Conservation (phyloP, 257 asterid species). For the Haberlea rhodopensis region DNA sequence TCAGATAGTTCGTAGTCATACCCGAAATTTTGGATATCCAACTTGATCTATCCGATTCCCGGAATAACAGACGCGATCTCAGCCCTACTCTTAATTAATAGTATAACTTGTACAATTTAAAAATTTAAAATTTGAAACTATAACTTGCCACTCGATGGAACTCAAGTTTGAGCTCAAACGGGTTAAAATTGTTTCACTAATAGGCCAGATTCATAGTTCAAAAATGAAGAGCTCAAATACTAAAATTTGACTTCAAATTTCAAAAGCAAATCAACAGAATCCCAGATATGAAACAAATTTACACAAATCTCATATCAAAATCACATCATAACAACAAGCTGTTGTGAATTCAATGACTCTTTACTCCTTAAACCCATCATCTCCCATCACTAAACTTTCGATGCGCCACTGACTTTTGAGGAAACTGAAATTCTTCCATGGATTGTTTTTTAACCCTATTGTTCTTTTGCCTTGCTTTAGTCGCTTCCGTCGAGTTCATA, state of each 20-base stretch:
- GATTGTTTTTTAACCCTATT: slow-evolving; percentile 54
- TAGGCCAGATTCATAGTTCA: too few relatives aligned
- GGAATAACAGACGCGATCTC: too few relatives aligned
- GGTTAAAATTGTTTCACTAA: too few relatives aligned
- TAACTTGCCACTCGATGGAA: too few relatives aligned
- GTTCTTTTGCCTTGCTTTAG: slow-evolving; percentile 79
- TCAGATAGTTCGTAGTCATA: too few relatives aligned
- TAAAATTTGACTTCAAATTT: neutral
- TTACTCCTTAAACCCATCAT: slow-evolving; percentile 15
- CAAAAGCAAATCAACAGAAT: neutral
- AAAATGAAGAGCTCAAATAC: neutral
- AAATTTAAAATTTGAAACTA: too few relatives aligned
- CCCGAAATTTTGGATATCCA: too few relatives aligned
- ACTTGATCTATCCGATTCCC: too few relatives aligned
- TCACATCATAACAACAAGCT: slow-evolving; percentile 49
- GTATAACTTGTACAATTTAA: too few relatives aligned
- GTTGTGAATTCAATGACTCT: slow-evolving; percentile 38
- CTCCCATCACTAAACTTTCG: slow-evolving; percentile 36
- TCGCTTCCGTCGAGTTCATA: slow-evolving; percentile 87
- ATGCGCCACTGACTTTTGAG: neutral
- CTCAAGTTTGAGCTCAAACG: too few relatives aligned
- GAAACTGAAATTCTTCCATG: slow-evolving; percentile 50
- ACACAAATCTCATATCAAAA: neutral
- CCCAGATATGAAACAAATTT: neutral
- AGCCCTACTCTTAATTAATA: too few relatives aligned